Evolutionary conservation across 2,329 filamentous ascomycete species (phyloP).

Genomic region (Parastagonospora nodorum): DNA sequence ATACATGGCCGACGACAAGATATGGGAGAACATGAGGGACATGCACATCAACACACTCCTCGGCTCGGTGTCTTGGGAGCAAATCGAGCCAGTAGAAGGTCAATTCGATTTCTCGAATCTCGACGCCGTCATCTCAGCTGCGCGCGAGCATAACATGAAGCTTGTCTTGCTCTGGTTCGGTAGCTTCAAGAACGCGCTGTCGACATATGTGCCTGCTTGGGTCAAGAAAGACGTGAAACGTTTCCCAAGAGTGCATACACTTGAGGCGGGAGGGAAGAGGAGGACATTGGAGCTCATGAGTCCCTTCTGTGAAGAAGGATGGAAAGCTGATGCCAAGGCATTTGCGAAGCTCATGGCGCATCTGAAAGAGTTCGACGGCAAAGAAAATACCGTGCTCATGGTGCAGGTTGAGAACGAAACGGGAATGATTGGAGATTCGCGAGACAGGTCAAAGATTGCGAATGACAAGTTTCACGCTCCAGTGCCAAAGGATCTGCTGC

Average conservation of each 20-base stretch:
- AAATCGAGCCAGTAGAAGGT: slow-evolving; percentile 53
- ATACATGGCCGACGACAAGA: slow-evolving; percentile 49
- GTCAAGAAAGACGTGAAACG: slow-evolving; percentile 42
- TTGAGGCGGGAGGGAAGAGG: slow-evolving; percentile 23
- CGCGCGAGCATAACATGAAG: slow-evolving; percentile 45
- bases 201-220: slow-evolving; percentile 36
- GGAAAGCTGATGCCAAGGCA: slow-evolving; percentile 47
- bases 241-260: slow-evolving; percentile 31
- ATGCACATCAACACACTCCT: slow-evolving; percentile 54
- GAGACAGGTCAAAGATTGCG: slow-evolving; percentile 52
- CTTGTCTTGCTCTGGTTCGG: slow-evolving; percentile 56
- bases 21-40: slow-evolving; percentile 51
- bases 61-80: slow-evolving; percentile 54
- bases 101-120: slow-evolving; percentile 51
- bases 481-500: slow-evolving; percentile 45
- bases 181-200: slow-evolving; percentile 52
- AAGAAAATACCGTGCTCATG: slow-evolving; percentile 59
- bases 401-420: slow-evolving; percentile 64
- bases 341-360: slow-evolving; percentile 49
- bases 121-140: slow-evolving; percentile 47
- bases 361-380: slow-evolving; percentile 51
- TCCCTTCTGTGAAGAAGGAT: slow-evolving; percentile 43
- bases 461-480: slow-evolving; percentile 48
- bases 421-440: slow-evolving; percentile 58
- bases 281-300: slow-evolving; percentile 29